These are phyloP conservation scores for Heteromeles arbutifolia DNA, from an alignment of 306 rosid genomes.

Conservation along the genomic window DNA sequence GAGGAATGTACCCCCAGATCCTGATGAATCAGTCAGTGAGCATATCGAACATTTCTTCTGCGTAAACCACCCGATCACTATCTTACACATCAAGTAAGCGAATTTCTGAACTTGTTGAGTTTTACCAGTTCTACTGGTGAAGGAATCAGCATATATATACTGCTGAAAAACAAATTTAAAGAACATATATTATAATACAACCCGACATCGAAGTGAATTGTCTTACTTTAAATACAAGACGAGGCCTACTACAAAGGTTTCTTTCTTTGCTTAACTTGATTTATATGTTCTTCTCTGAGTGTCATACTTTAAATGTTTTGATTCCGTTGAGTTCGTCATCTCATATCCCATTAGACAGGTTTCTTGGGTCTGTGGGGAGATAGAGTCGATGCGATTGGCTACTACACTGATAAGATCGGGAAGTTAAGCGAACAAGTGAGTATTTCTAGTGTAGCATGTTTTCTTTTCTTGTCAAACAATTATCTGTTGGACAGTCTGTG, in stretches of 20 bases:
- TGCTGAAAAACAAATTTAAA: too few species aligned
- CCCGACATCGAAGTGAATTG: too few species aligned
- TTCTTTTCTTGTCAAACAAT: neutral
- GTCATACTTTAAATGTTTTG: too few species aligned
- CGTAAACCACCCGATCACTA: too few species aligned
- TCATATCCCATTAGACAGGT: too few species aligned
- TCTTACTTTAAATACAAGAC: neutral
- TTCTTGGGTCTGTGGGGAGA: conserved; percentile 54
- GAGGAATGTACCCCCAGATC: too few species aligned
- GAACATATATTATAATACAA: too few species aligned
- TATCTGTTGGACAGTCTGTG: neutral
- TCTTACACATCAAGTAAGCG: conserved; percentile 71
- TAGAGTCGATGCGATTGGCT: conserved; percentile 61
- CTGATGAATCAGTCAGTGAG: too few species aligned
- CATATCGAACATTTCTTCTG: too few species aligned
- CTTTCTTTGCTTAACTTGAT: conserved; percentile 23
- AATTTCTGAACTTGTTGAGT: neutral
- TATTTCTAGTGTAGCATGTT: neutral
- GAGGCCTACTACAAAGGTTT: conserved; percentile 76
- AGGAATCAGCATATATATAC: neutral
- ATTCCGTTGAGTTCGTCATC: too few species aligned
- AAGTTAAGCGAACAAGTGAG: conserved; percentile 49
- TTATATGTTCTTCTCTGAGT: too few species aligned
- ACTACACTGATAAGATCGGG: conserved; percentile 44
- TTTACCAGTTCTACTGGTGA: neutral